phyloP scores from a whole-genome alignment of 23 red algal species.

The Cyanidioschyzon merolae region DNA sequence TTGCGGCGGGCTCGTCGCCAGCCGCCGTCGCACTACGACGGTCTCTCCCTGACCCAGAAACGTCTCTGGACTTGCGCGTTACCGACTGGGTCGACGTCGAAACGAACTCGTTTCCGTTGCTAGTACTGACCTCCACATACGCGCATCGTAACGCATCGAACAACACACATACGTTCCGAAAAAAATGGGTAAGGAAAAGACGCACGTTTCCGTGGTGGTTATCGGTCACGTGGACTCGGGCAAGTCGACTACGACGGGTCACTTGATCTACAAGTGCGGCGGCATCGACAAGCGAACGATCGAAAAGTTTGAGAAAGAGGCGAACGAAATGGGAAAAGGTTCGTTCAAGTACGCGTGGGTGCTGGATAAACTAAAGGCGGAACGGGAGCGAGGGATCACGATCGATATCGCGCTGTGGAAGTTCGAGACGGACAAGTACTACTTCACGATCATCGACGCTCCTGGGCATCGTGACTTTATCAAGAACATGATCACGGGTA shows the following conservation, averaged over 20 bases:
- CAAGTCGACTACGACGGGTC: constrained; percentile 86
- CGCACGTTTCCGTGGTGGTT: constrained; percentile 95
- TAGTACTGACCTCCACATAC: too few species aligned
- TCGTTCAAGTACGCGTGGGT: constrained; percentile 96
- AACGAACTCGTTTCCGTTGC: too few species aligned
- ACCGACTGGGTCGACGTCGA: too few species aligned
- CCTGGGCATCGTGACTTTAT: constrained; percentile 97
- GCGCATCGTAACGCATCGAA: too few species aligned
- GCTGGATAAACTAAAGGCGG: constrained; percentile 70
- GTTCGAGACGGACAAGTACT: constrained; percentile 48
- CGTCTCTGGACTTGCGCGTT: too few species aligned
- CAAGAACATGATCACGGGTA: constrained; percentile 86
- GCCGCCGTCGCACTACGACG: too few species aligned
- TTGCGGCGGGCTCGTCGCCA: too few species aligned
- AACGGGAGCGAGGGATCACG: constrained; percentile 87
- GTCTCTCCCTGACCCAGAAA: too few species aligned
- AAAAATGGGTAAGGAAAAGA: constrained; percentile 90
- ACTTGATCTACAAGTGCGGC: constrained; percentile 84
- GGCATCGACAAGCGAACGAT: constrained; percentile 84
- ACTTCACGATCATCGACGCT: constrained; percentile 80
- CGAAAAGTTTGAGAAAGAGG: constrained; percentile 97
- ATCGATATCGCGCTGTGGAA: constrained; percentile 89
- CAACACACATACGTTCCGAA: too few species aligned
- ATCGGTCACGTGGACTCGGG: constrained; percentile 98
- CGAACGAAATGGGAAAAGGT: constrained; percentile 93